Percentiles rank a stretch among this genome's conserved stretches.
phyloP scores from a whole-genome alignment of 495 filamentous ascomycete genomes.

The Neurospora sublineolata region DNA sequence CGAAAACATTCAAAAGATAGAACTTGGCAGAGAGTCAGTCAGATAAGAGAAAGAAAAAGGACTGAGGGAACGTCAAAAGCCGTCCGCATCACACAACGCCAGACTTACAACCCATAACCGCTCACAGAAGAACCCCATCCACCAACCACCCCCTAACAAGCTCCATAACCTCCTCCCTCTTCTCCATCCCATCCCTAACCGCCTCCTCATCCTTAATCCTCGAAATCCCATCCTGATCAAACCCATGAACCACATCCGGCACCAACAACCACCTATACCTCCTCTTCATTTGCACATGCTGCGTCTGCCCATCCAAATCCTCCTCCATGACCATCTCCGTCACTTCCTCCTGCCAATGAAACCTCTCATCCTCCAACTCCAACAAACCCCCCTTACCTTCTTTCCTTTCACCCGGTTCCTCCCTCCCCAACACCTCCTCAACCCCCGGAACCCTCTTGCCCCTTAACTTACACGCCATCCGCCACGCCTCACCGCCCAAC shows the following conservation, averaged over 20 bases:
- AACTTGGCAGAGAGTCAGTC: background rate
- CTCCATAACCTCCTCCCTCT: constrained; percentile 22
- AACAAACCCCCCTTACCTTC: constrained; percentile 10
- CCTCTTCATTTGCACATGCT: background rate
- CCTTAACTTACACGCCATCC: constrained; percentile 23
- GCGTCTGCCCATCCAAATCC: no score
- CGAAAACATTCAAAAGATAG: background rate
- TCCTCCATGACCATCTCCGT: constrained; percentile 3
- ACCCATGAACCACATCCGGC: constrained; percentile 30
- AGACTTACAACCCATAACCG: background rate
- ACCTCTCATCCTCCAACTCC: constrained; percentile 23
- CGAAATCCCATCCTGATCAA: constrained; percentile 17
- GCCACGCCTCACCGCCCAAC: constrained; percentile 24
- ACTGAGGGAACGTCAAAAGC: background rate
- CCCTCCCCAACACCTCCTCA: constrained; percentile 6
- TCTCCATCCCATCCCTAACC: constrained; percentile 19
- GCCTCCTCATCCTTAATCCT: constrained; percentile 5
- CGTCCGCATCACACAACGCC: background rate
- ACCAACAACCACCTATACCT: constrained; percentile 28
- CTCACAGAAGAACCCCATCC: background rate
- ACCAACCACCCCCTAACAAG: constrained; percentile 26
- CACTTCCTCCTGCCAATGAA: constrained; percentile 18
- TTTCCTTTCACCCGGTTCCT: constrained; percentile 1
- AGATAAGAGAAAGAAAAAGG: background rate
- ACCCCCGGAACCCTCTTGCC: constrained; percentile 9